Conservation (phyloP, 805 yeast species). For the Candida railenensis region DNA sequence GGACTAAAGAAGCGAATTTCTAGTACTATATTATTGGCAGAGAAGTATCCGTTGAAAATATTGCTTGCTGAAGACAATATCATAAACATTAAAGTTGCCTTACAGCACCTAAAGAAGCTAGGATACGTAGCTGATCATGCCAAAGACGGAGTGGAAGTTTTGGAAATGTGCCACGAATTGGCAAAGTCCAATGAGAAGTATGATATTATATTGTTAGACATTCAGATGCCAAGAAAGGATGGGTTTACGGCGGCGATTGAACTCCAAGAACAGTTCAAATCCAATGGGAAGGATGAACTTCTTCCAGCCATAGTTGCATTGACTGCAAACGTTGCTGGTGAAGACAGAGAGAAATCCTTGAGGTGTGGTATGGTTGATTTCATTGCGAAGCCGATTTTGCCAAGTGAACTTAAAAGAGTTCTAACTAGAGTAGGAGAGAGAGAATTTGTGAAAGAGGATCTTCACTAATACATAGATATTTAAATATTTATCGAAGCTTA, state of each 20-base stretch:
- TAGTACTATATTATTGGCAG: constrained; percentile 8
- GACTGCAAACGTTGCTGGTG: constrained; percentile 55
- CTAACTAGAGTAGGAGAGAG: constrained; percentile 18
- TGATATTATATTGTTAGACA: constrained; percentile 56
- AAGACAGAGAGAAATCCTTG: constrained; percentile 47
- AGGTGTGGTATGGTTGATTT: constrained; percentile 54
- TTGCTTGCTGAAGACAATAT: constrained; percentile 57
- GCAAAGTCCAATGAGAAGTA: constrained; percentile 31
- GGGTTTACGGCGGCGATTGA: constrained; percentile 52
- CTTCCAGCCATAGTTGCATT: constrained; percentile 46
- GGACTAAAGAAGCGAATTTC: constrained; percentile 2
- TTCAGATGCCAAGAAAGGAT: constrained; percentile 55
- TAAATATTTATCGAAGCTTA: no score
- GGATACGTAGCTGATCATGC: constrained; percentile 55
- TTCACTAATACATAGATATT: background rate
- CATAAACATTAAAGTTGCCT: constrained; percentile 49
- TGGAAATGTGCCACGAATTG: constrained; percentile 31
- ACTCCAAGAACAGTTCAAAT: constrained; percentile 27
- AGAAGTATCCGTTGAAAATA: constrained; percentile 41
- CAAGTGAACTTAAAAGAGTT: constrained; percentile 40
- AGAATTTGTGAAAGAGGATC: background rate
- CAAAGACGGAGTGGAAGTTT: constrained; percentile 47
- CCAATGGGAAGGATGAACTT: constrained; percentile 12
- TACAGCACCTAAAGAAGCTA: constrained; percentile 46
- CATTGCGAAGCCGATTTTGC: constrained; percentile 52